Base-by-base conservation (phyloP, 192 early-diverging fungal species). In the Entomortierella chlamydospora region DNA sequence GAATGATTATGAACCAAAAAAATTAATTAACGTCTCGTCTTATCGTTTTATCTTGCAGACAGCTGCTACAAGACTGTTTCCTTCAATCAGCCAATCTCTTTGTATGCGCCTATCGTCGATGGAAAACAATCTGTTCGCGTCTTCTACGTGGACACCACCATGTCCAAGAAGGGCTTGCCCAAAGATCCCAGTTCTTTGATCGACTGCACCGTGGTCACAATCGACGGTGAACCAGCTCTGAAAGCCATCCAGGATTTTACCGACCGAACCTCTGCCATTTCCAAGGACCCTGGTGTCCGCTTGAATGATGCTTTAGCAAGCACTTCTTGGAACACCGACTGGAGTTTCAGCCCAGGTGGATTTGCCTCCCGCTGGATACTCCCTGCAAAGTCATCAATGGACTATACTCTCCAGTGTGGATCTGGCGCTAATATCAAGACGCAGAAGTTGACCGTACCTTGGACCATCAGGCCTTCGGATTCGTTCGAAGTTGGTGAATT, bases 281-380 rank as follows among this genome's bases (percentile, higher is more conserved):
- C 80, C n/a, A 82, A 82, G 63, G 80, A 82, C 43, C 80, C 67
- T 29, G 70, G 71, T 28, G 80, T 82, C 42, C 71, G 80, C n/a
- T 62, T 82, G 20, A 73, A 73, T 41, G 61, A 73, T 43, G 66
- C 71, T 31, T 57, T 82, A 12, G 66, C 65, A 4, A 56, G 51
- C n/a, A 59, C 57, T 5, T 68, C 64, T 17, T 74, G 72, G 72
- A 25, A 55, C n/a, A 18, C 53, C 0, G 41, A 62, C 23, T 74
- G 72, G 72, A 25, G 1, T 0, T 28, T 34, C 42, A 57, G 33
- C 29, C 64, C 64, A 2, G 72, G 72, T 18, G 72, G 72, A 37
- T 82, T 73, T 20, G 62, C 64, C 28, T 13, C 25, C 26, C 80
- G 80, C 18, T 61, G 57, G 18, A 55, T 63, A 30, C 20, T 82